Conservation (phyloP, 1,284 basidiomycete species). For the Lignosus rhinocerotis region DNA sequence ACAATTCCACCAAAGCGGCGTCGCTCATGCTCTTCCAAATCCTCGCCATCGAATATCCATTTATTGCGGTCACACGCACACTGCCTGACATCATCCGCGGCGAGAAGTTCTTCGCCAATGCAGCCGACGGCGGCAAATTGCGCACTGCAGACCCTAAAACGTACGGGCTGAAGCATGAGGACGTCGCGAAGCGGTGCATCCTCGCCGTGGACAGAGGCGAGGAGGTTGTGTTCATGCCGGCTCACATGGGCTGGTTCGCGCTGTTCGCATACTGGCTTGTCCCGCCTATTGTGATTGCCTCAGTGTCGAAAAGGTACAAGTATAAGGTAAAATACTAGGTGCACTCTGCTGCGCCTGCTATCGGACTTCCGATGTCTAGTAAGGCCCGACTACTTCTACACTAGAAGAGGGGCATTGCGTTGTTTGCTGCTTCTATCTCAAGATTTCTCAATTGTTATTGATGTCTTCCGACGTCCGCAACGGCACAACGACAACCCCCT, state of each 20-base stretch:
- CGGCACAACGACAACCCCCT: background rate
- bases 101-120: conserved; percentile 68
- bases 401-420: no score
- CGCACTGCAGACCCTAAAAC: conserved; percentile 52
- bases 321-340: background rate
- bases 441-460: no score
- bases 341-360: no score
- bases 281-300: conserved; percentile 54
- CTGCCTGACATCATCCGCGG: conserved; percentile 71
- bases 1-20: conserved; percentile 82
- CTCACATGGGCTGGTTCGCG: conserved; percentile 20
- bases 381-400: no score
- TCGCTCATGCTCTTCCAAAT: conserved; percentile 78
- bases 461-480: no score
- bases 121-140: conserved; percentile 59
- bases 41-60: conserved; percentile 75
- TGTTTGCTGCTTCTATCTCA: no score
- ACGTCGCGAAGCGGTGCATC: conserved; percentile 56
- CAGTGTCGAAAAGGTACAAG: conserved; percentile 59
- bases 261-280: conserved; percentile 64
- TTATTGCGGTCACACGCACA: conserved; percentile 55
- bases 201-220: conserved; percentile 55
- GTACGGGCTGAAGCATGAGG: conserved; percentile 53
- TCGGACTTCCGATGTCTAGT: no score
- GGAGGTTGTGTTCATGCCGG: conserved; percentile 58